Evolutionary conservation across 2,329 filamentous ascomycete genomes (phyloP), one percentile per base, ranked within the genome.

Genomic region (Cladophialophora chaetospira): DNA sequence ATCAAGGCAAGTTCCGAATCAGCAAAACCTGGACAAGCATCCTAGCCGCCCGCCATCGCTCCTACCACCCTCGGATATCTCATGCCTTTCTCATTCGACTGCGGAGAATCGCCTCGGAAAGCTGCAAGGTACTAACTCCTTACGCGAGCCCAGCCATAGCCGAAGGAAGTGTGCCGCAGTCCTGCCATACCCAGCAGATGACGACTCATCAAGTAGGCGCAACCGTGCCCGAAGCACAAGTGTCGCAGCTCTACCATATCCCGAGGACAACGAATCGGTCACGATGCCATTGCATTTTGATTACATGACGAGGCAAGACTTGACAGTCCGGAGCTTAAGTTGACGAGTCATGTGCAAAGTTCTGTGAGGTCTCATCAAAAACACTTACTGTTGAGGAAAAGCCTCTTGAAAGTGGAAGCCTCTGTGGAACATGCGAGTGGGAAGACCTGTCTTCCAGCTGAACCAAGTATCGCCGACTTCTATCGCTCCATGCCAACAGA

Each of bases 251-350:
- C 26, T 44, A 23, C 42, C 42, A 3, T 44, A 44, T 28, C 47
- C 47, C 31, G 47, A 15, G 13, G 21, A 36, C 3, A 19, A 28
- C n/a, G 38, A 15, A 5, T 6, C 50, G 17, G 28, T 51, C 13
- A 9, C 25, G 33, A 51, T 51, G 47, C 47, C 47, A 10, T 11
- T 42, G 25, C 47, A 51, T 28, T n/a, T 29, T 3, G 47, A 51
- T 6, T 51, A 42, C 35, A 19, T 25, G 23, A 40, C 10, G 21
- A 47, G 44, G 10, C 28, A 25, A 15, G 36, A 11, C 17, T 6
- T 19, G 2, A 10, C 21, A 19, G 35, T 19, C 15, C 8, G 11
- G 5, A 15, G 11, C 3, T 15, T 9, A 19, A 36, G 19, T 8
- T 38, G n/a, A 38, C 5, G 15, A 6, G 19, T 3, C n/a, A n/a